These are phyloP conservation scores for Sistotremastrum suecicum DNA, from an alignment of 768 basidiomycete genomes.

Conservation along the genomic window DNA sequence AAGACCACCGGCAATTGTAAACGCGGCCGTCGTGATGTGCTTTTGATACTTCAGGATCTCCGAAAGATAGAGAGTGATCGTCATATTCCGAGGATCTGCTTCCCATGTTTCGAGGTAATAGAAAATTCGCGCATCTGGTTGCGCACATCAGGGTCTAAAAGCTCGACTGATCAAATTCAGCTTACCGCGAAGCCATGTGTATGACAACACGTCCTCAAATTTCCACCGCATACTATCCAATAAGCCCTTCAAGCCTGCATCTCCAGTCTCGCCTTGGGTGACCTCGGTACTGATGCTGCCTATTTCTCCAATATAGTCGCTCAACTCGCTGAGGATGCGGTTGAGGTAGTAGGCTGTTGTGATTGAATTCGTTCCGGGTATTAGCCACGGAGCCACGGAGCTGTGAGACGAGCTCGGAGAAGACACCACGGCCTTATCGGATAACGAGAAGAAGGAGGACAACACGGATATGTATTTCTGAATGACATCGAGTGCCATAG, in stretches of 20 bases:
- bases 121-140: constrained; percentile 67
- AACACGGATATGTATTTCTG: constrained; percentile 74
- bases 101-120: constrained; percentile 83
- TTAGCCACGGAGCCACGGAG: constrained; percentile 29
- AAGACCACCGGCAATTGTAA: constrained; percentile 69
- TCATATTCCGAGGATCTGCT: constrained; percentile 42
- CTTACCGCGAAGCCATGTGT: constrained; percentile 73
- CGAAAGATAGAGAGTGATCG: constrained; percentile 61
- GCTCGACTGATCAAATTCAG: constrained; percentile 2
- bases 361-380: constrained; percentile 72
- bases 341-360: constrained; percentile 69
- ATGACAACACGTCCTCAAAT: constrained; percentile 69
- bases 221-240: constrained; percentile 78
- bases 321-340: constrained; percentile 70
- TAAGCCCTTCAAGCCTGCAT: constrained; percentile 53
- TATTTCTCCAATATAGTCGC: constrained; percentile 75
- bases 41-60: constrained; percentile 72
- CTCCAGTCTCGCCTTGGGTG: constrained; percentile 13
- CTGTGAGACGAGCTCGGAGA: constrained; percentile 25
- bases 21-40: constrained; percentile 58
- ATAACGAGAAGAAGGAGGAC: constrained; percentile 76
- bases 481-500: constrained; percentile 80
- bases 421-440: constrained; percentile 60
- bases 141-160: not conserved
- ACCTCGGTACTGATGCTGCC: constrained; percentile 55